phyloP scores from a whole-genome alignment of 352 stramenopile species.

The Vaucheria bursata region DNA sequence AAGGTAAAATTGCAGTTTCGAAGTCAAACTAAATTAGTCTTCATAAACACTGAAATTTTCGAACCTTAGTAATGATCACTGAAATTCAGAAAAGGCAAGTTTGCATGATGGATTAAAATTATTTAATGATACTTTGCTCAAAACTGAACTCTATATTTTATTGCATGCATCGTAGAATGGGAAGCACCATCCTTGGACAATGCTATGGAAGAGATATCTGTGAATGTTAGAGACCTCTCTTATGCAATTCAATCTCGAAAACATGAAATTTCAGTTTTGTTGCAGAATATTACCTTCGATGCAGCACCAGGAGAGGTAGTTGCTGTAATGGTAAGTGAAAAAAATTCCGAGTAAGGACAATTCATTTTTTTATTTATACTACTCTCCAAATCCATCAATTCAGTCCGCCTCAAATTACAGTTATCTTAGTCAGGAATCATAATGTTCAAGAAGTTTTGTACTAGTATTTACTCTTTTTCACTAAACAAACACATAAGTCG shows the following conservation, averaged over 20 bases:
- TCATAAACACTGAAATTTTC: no score
- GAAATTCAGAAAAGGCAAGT: no score
- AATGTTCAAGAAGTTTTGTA: not conserved
- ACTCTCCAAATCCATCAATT: not conserved
- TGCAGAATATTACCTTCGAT: slow-evolving; percentile 26
- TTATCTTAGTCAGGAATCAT: not conserved
- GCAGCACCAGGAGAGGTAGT: slow-evolving; percentile 19
- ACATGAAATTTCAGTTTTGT: slow-evolving; percentile 1
- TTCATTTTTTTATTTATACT: no score
- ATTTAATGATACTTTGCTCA: no score
- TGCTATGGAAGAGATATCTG: not conserved
- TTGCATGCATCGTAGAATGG: no score
- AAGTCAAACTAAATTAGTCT: no score
- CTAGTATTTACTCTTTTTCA: not conserved
- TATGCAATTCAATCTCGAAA: not conserved
- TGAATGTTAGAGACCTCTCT: not conserved
- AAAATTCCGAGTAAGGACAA: not conserved
- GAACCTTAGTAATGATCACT: no score
- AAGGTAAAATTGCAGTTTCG: no score
- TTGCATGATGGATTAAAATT: no score
- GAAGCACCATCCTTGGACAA: no score
- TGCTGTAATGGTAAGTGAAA: slow-evolving; percentile 29
- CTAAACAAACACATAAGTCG: not conserved
- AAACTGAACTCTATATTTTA: no score
- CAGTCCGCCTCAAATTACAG: not conserved